Percentiles rank a stretch among this genome's conserved stretches.
Conservation (phyloP, 371 early-diverging fungal genomes). For the Mortierella sp. region DNA sequence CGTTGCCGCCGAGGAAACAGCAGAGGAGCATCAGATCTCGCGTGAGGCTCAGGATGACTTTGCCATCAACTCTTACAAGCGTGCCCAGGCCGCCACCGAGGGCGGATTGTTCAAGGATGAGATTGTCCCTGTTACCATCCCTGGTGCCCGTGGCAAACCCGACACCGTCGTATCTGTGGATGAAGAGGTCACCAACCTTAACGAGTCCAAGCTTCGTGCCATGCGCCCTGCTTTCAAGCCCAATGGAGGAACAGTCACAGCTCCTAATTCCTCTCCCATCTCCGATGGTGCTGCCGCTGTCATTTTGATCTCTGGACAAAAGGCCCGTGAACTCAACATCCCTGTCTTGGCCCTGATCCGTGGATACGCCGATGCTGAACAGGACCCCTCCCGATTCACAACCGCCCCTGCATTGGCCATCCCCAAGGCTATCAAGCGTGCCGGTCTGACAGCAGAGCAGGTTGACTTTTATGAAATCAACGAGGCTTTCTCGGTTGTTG, state of each 20-base stretch:
- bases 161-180: constrained; percentile 79
- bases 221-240: constrained; percentile 91
- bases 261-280: constrained; percentile 94
- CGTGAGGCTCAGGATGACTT: constrained; percentile 91
- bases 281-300: constrained; percentile 96
- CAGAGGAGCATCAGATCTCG: constrained; percentile 81
- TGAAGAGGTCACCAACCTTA: constrained; percentile 81
- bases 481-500: constrained; percentile 98
- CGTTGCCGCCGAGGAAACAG: constrained; percentile 92
- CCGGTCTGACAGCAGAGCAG: constrained; percentile 73
- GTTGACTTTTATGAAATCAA: constrained; percentile 94
- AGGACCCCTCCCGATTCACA: constrained; percentile 89
- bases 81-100: constrained; percentile 84
- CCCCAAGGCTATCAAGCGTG: constrained; percentile 89
- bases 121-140: constrained; percentile 87
- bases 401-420: constrained; percentile 93
- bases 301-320: constrained; percentile 83
- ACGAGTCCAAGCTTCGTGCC: constrained; percentile 82
- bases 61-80: constrained; percentile 88
- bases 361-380: constrained; percentile 82
- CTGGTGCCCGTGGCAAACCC: constrained; percentile 87
- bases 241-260: constrained; percentile 92
- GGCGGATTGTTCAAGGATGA: constrained; percentile 84
- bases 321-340: constrained; percentile 79
- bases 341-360: constrained; percentile 80